Base-by-base conservation (phyloP, 2,329 filamentous ascomycete species). In the Geosmithia flava region DNA sequence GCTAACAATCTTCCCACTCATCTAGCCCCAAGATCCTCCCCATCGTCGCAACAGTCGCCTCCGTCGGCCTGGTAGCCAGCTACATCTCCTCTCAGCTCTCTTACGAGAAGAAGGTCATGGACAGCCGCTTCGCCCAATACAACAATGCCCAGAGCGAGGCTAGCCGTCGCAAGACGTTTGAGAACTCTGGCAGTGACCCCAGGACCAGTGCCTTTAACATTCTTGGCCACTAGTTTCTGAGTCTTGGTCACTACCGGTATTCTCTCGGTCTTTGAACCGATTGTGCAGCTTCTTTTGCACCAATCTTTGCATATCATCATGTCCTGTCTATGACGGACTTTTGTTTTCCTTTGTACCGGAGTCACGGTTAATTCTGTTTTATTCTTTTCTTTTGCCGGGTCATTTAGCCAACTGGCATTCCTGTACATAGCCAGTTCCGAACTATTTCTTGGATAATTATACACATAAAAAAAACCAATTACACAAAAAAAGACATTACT, bases 91-190 rank as follows among this genome's bases (percentile, higher is more conserved):
- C 42, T 8, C 60, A 62, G 49, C 58, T 64, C 30, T 47, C 48
- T 40, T 47, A 46, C 33, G 56, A 60, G 48, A 58, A 58, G 3
- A 46, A 50, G 20, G 55, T 55, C 4, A 56, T 63, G 52, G 62
- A 64, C 50, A 54, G 56, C 40, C 59, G 54, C 53, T 64, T 64
- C 49, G 47, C 58, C 19, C 57, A 58, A 46, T 63, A 63, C 55
- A 54, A 59, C 52, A 60, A 53, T 27, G 48, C 59, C 13, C 44
- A 57, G 49, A 63, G 61, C 54, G 61, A 64, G 47, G 57, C 54
- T 2, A 53, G 51, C 8, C 55, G 60, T 29, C 47, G 44, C 42
- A 57, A 52, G 27, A 53, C 59, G 19, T 64, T 62, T 46, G 56
- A 57, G 7, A 56, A 54, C 43, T 54, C 54, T 44, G 19, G 20